Percentiles rank a stretch among this genome's conserved stretches.
Evolutionary conservation across 148 eudicot genomes (phyloP).

Genomic region (Rhododendron mucronatum): DNA sequence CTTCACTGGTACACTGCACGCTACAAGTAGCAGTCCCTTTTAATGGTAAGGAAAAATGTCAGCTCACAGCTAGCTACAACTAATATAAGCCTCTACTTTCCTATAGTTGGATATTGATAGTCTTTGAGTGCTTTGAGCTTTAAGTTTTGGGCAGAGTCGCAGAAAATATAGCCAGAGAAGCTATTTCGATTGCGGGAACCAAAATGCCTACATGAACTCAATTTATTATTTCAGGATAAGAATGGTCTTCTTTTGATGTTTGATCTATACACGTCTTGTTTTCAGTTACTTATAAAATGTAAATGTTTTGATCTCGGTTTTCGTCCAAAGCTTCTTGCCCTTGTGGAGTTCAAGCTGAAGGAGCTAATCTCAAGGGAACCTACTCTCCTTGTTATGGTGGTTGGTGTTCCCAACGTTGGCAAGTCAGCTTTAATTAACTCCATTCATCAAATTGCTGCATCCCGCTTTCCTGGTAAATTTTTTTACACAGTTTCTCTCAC

Average conservation of each 20-base stretch:
- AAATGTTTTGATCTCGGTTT: constrained; percentile 16
- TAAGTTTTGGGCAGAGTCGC: neutral
- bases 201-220: no score
- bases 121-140: neutral
- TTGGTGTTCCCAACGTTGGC: constrained; percentile 98
- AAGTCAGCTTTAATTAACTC: constrained; percentile 91
- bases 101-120: neutral
- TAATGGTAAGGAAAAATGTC: neutral
- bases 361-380: constrained; percentile 83
- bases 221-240: no score
- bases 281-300: neutral
- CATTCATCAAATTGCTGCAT: constrained; percentile 74
- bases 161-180: no score
- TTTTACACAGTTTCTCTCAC: neutral
- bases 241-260: neutral
- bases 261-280: neutral
- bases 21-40: neutral
- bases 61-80: neutral
- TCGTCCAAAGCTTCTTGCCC: constrained; percentile 62
- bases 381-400: constrained; percentile 90
- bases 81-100: neutral
- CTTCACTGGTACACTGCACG: neutral
- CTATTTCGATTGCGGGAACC: no score
- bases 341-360: constrained; percentile 85
- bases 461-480: constrained; percentile 76